Evolutionary conservation across 2,329 filamentous ascomycete species (phyloP).

Genomic region (Alternaria panax): DNA sequence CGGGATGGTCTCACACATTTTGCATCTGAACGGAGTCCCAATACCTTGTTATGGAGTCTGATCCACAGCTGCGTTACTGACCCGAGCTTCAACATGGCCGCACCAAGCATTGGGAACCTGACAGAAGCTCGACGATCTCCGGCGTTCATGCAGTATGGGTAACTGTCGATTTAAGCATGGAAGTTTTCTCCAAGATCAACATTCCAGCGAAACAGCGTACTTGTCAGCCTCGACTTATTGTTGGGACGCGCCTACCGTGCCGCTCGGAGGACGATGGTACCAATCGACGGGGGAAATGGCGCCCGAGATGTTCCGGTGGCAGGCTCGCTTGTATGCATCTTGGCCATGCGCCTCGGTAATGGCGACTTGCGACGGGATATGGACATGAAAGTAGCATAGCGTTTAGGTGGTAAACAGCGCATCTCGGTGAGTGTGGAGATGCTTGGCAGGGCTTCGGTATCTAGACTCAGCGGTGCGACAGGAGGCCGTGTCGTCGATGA

Average conservation of each 20-base stretch:
- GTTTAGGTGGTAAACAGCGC: constrained; percentile 8
- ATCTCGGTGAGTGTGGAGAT: constrained; percentile 13
- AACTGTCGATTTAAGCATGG: background rate
- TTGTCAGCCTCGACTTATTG: constrained; percentile 12
- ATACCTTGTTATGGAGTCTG: constrained; percentile 7
- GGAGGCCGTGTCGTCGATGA: constrained; percentile 1
- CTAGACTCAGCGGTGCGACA: constrained; percentile 13
- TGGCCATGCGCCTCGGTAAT: constrained; percentile 17
- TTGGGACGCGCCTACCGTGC: constrained; percentile 14
- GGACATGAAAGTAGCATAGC: constrained; percentile 18
- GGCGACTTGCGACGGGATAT: constrained; percentile 11
- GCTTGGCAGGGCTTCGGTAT: constrained; percentile 15
- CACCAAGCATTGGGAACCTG: constrained; percentile 9
- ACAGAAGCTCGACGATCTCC: constrained; percentile 17
- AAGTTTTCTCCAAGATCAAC: background rate
- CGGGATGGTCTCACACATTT: constrained; percentile 1
- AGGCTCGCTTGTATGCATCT: constrained; percentile 20
- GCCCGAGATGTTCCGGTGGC: constrained; percentile 21
- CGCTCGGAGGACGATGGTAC: constrained; percentile 13
- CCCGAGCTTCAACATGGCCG: constrained; percentile 1
- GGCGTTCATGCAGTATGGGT: background rate
- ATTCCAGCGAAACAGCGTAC: constrained; percentile 1
- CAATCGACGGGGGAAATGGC: constrained; percentile 11
- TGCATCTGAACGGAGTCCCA: constrained; percentile 13
- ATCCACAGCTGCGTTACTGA: constrained; percentile 6